phyloP scores from a whole-genome alignment of 345 rosid species.

The Murraya koenigii region DNA sequence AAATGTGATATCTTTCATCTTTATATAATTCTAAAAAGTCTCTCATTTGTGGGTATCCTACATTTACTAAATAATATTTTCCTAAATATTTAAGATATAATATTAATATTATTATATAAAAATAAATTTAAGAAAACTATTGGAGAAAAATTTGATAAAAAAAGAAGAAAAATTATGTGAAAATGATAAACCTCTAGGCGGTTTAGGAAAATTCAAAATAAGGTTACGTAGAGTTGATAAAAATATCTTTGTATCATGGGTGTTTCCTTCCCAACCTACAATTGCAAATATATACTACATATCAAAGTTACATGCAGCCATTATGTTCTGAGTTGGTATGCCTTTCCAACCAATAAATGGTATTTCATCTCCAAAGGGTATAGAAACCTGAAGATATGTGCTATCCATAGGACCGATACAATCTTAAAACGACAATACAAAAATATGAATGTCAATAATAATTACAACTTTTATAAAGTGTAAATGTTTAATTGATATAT shows the following conservation, averaged over 20 bases:
- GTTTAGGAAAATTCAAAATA: not conserved
- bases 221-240: not conserved
- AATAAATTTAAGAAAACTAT: not conserved
- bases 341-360: too few species aligned
- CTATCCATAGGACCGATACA: not conserved
- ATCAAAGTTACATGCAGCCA: not conserved
- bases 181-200: too few species aligned
- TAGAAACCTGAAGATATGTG: not conserved
- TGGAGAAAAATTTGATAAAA: too few species aligned
- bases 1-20: too few species aligned
- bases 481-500: not conserved
- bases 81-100: not conserved
- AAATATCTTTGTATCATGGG: not conserved
- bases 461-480: not conserved
- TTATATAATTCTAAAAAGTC: not conserved
- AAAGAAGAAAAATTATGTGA: too few species aligned
- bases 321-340: not conserved
- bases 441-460: not conserved
- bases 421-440: not conserved
- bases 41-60: not conserved
- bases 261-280: not conserved
- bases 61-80: not conserved
- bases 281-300: not conserved
- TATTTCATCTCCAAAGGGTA: too few species aligned
- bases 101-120: not conserved